Evolutionary conservation across 192 early-diverging fungal genomes (phyloP).

Genomic region (Podila minutissima): DNA sequence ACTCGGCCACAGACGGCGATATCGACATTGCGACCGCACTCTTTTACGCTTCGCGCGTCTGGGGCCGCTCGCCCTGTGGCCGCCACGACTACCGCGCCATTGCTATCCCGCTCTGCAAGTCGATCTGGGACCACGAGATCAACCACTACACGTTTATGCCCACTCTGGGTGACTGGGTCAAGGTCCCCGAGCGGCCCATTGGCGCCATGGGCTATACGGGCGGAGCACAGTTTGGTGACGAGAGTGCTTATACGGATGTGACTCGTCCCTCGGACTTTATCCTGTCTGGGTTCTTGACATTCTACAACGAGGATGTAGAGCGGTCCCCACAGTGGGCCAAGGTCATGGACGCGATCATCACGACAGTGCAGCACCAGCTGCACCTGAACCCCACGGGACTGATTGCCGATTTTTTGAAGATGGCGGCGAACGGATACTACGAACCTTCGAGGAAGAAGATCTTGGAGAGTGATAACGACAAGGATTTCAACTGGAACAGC

Average conservation of each 20-base stretch:
- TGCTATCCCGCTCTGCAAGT: conserved; percentile 51
- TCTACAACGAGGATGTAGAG: conserved; percentile 59
- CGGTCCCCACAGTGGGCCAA: conserved; percentile 53
- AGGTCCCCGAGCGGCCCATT: conserved; percentile 19
- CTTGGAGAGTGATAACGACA: conserved; percentile 56
- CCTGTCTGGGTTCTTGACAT: conserved; percentile 58
- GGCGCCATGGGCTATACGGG: conserved; percentile 17
- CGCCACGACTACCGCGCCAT: conserved; percentile 55
- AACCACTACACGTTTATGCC: conserved; percentile 61
- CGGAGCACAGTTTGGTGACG: conserved; percentile 50
- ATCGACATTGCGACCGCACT: conserved; percentile 63
- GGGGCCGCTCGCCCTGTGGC: conserved; percentile 50
- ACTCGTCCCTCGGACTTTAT: conserved; percentile 66
- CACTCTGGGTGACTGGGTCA: conserved; percentile 62
- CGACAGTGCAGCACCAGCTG: conserved; percentile 48
- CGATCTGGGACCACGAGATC: conserved; percentile 62
- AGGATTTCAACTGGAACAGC: conserved; percentile 67
- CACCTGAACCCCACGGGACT: conserved; percentile 57
- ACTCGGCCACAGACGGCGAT: conserved; percentile 66
- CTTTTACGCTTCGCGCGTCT: conserved; percentile 57
- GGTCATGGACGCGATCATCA: conserved; percentile 58
- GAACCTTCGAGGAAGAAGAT: conserved; percentile 52
- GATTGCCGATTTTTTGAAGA: conserved; percentile 63
- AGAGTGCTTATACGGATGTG: conserved; percentile 49
- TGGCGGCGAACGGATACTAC: conserved; percentile 45